Base-by-base conservation (phyloP, 208 protist genomes). In the Trypanosoma vivax region DNA sequence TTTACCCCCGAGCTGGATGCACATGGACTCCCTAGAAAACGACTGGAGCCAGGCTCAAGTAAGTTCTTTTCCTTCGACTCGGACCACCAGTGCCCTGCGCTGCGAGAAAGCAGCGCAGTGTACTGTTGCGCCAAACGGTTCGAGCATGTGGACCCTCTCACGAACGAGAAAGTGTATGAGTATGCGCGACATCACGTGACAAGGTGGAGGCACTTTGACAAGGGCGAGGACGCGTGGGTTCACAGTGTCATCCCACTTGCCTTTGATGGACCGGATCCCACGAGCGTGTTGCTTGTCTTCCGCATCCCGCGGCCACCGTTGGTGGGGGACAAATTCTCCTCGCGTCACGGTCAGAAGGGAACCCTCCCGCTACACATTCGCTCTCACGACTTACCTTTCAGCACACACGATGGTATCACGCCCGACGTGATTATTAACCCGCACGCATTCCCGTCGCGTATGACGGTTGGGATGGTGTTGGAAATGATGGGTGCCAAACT, bases 361-460 rank as follows among this genome's bases (percentile, higher is more conserved):
- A 96, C 97, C 39, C 70, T 99, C 39, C 92, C 91, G 34, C 70
- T 97, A n/a, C 75, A 98, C 45, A 97, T 96, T 76, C 89, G 80
- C 29, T 28, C 80, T 41, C 72, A 92, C 51, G 85, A 98, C 70
- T 93, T 98, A 75, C 96, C 96, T 29, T 98, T 98, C 78, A 58
- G 73, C 58, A 91, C 78, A 28, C 83, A 95, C 24, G 78, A 54
- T 56, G 98, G 98, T 57, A 93, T 99, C 50, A 92, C 76, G 3
- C 98, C 98, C 5, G 99, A 99, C 73, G 79, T 99, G 45, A 96
- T 99, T 71, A 99, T 99, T 76, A 99, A 99, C 82, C 99, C 99
- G 25, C 98, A 99, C 73, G 98, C 98, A 64, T 99, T 99, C 79
- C 99, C 99, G 25, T 99, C 98, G 5, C 97, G 99, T 69, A 99